Percentiles rank a stretch among this genome's conserved stretches.
phyloP scores from a whole-genome alignment of 768 basidiomycete genomes.

The Tulasnella sp. region DNA sequence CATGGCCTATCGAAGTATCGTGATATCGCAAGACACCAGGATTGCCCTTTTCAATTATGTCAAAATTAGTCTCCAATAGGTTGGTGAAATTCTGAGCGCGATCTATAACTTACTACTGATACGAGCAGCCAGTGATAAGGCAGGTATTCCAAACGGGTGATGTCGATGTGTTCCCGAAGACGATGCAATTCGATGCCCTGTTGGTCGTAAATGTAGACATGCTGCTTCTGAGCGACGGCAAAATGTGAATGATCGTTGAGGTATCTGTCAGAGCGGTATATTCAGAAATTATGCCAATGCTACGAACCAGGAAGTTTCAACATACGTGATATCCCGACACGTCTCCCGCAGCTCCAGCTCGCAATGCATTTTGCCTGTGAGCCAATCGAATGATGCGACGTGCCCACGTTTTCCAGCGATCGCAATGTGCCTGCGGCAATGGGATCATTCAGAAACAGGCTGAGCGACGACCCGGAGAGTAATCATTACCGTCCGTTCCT shows the following conservation, averaged over 20 bases:
- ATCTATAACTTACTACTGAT: conserved; percentile 62
- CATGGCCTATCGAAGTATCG: conserved; percentile 90
- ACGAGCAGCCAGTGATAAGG: conserved; percentile 96
- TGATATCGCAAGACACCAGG: conserved; percentile 94
- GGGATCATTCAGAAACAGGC: not conserved
- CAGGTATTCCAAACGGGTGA: conserved; percentile 86
- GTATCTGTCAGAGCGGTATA: conserved; percentile 55
- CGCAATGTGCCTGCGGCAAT: conserved; percentile 70
- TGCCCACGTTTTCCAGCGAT: conserved; percentile 83
- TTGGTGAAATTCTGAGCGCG: conserved; percentile 26
- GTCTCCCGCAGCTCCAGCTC: conserved; percentile 91
- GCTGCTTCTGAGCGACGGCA: conserved; percentile 95
- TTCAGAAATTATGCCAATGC: conserved; percentile 17
- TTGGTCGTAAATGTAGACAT: conserved; percentile 94
- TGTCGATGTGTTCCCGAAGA: conserved; percentile 82
- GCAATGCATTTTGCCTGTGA: conserved; percentile 78
- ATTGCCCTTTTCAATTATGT: conserved; percentile 63
- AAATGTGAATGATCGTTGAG: conserved; percentile 91
- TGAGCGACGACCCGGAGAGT: conserved; percentile 41
- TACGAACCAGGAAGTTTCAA: conserved; percentile 35
- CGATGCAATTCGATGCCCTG: conserved; percentile 92
- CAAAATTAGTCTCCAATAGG: not conserved
- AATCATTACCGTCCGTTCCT: conserved; percentile 76
- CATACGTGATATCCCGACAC: conserved; percentile 88
- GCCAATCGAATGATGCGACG: conserved; percentile 93